These are phyloP conservation scores for Carex myosuroides DNA, from an alignment of 176 grass and related monocot species.

Conservation along the genomic window DNA sequence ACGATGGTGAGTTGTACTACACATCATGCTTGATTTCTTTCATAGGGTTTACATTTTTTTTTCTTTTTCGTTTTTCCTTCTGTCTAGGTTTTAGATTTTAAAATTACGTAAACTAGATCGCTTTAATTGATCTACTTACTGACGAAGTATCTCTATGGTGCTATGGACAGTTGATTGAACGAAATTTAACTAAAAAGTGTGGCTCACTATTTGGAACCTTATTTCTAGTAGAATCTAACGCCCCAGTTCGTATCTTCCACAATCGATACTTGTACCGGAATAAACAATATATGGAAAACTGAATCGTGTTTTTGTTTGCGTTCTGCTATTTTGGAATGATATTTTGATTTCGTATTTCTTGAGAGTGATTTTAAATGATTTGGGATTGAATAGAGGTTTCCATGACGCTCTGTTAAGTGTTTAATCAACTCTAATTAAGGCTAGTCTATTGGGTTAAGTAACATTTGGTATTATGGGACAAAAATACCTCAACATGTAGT, in stretches of 20 bases:
- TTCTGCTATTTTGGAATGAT: neutral
- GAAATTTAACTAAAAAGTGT: neutral
- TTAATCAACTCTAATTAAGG: neutral
- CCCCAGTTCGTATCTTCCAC: neutral
- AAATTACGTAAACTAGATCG: neutral
- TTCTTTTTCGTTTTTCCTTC: neutral
- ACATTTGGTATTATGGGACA: too few species aligned
- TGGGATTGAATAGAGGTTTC: neutral
- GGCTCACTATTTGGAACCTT: neutral
- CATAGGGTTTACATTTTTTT: neutral
- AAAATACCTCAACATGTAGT: neutral
- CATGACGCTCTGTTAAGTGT: neutral
- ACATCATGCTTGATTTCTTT: neutral
- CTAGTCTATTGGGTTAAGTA: neutral
- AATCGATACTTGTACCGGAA: neutral
- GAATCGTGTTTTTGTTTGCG: neutral
- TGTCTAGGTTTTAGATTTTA: slow-evolving; percentile 1
- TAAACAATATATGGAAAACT: neutral
- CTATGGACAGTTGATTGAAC: neutral
- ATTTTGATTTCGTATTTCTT: neutral
- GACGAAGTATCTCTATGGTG: neutral
- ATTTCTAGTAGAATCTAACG: neutral
- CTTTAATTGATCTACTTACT: neutral
- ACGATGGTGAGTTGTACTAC: slow-evolving; percentile 2
- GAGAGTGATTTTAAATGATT: neutral